Base-by-base conservation (phyloP, 1,284 basidiomycete species). In the Papiliotrema terrestris region DNA sequence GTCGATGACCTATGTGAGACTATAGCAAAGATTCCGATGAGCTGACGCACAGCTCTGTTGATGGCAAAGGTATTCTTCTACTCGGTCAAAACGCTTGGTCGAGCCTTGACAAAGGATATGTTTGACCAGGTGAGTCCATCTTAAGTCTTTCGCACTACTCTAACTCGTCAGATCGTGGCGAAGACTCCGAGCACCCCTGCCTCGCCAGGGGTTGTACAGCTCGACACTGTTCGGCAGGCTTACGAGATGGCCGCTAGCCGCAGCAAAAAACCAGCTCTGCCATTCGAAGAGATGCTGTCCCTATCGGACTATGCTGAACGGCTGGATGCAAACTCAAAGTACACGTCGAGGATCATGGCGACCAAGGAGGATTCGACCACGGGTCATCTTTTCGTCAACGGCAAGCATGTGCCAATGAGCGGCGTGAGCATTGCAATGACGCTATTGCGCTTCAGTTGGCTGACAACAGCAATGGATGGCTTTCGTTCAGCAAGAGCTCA, bases 11-110 rank as follows among this genome's bases (percentile, higher is more conserved):
- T 62, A 2, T 68, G 73, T 71, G 41, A 58, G 65, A n/a, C n/a
- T n/a, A n/a, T n/a, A n/a, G n/a, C n/a, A n/a, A n/a, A n/a, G n/a
- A n/a, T n/a, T n/a, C n/a, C n/a, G 47, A 52, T 45, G 59, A 32
- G 51, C 23, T 43, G 23, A 37, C 39, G 48, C 38, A 38, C 52
- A 88, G 86, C 85, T 49, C 71, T 75, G 23, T 82, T 83, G 61
- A 86, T 91, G 82, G 88, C 89, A 1, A 81, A 82, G 57, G 65
- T 91, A 0, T 81, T 89, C 61, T 86, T 85, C 61, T 84, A 88
- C 67, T 67, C 89, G 5, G 76, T 86, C 36, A 79, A 83, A 25
- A 83, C 78, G 20, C 83, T 84, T 56, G 91, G 89, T 0, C 75
- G 83, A 13, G 82, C 80, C 44, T 80, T 78, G 56, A 85, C 89